Evolutionary conservation across 2,329 filamentous ascomycete species (phyloP).

Genomic region (Hypoxylon sp.): DNA sequence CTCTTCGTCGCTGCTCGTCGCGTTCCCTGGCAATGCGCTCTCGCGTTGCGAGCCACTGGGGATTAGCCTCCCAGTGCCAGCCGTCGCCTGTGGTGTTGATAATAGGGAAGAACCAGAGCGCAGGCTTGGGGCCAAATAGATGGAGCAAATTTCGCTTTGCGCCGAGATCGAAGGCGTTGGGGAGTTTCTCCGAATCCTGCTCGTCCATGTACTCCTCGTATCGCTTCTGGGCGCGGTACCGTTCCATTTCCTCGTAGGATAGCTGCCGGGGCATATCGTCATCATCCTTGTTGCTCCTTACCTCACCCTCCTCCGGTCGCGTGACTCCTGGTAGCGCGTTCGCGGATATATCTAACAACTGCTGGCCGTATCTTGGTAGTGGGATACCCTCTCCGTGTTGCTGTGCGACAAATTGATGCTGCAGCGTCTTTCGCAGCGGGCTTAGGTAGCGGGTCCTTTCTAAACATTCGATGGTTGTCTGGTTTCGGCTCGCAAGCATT

Average conservation of each 20-base stretch:
- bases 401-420: constrained; percentile 67
- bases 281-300: constrained; percentile 48
- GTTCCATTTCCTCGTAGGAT: constrained; percentile 65
- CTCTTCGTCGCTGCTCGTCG: constrained; percentile 67
- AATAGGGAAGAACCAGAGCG: constrained; percentile 82
- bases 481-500: constrained; percentile 76
- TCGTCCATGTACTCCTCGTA: constrained; percentile 85
- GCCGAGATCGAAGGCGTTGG: constrained; percentile 93
- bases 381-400: constrained; percentile 59
- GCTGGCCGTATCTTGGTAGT: constrained; percentile 71
- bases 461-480: constrained; percentile 95
- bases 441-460: constrained; percentile 96
- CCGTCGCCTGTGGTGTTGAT: constrained; percentile 90
- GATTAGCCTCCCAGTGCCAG: constrained; percentile 90
- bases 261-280: constrained; percentile 52
- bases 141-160: constrained; percentile 80
- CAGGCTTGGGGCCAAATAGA: constrained; percentile 77
- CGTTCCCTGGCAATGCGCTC: constrained; percentile 68
- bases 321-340: constrained; percentile 83
- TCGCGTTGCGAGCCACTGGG: constrained; percentile 77
- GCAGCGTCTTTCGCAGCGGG: constrained; percentile 75
- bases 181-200: constrained; percentile 84
- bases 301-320: constrained; percentile 82
- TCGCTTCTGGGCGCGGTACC: constrained; percentile 61
- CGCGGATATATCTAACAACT: constrained; percentile 81